phyloP scores from a whole-genome alignment of 73 alveolate species.

The Paramecium caudatum region DNA sequence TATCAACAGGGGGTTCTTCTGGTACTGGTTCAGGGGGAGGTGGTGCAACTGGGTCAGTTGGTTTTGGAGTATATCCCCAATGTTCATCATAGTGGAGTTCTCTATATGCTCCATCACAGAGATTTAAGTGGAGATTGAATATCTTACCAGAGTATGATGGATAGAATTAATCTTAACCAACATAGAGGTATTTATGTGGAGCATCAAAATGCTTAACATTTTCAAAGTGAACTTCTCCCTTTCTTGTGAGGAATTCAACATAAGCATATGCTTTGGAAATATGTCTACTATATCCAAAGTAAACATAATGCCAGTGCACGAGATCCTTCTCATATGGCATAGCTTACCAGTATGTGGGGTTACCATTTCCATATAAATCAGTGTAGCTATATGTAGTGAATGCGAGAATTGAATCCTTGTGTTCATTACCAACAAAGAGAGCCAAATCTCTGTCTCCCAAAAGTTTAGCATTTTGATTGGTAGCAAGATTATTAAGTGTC shows the following conservation, averaged over 20 bases:
- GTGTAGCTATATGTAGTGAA: conserved; percentile 54
- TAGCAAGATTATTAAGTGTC: conserved; percentile 27
- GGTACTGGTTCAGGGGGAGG: conserved; percentile 26
- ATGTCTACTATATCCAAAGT: conserved; percentile 40
- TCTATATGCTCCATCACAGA: conserved; percentile 46
- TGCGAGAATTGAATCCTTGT: conserved; percentile 36
- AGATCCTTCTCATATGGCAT: conserved; percentile 63
- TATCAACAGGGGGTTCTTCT: background rate
- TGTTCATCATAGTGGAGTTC: conserved; percentile 57
- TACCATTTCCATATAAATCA: conserved; percentile 48
- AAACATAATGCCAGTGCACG: conserved; percentile 42
- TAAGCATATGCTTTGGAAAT: conserved; percentile 59
- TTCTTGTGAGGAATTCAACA: conserved; percentile 60
- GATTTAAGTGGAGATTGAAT: conserved; percentile 26
- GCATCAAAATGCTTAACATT: conserved; percentile 64
- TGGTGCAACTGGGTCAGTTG: conserved; percentile 67
- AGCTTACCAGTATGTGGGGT: conserved; percentile 63
- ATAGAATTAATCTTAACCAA: conserved; percentile 64
- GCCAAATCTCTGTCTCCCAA: conserved; percentile 73
- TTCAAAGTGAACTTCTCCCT: conserved; percentile 55
- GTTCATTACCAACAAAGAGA: conserved; percentile 3
- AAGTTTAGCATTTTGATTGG: background rate
- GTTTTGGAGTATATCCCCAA: conserved; percentile 55
- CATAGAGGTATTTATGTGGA: conserved; percentile 32
- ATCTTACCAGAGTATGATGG: conserved; percentile 31